Conservation (phyloP, 148 eudicot genomes). For the Vaccinium myrtillus region DNA sequence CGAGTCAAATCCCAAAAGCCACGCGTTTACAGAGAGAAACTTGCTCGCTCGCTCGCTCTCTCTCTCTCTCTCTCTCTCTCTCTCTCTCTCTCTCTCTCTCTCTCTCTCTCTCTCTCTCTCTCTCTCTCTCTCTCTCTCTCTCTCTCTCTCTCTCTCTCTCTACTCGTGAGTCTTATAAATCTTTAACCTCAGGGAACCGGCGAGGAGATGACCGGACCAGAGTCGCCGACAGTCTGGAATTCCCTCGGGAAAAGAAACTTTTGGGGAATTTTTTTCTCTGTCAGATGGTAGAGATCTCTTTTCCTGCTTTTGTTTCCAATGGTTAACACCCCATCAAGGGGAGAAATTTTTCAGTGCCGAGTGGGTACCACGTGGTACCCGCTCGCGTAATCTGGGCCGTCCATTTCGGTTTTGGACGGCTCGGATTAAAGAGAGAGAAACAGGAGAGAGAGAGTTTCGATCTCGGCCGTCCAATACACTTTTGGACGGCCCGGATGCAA, state of each 20-base stretch:
- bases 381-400: no score
- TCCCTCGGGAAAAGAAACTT: background rate
- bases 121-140: background rate
- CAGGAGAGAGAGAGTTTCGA: no score
- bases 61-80: background rate
- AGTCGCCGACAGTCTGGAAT: background rate
- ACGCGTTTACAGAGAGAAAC: slow-evolving; percentile 18
- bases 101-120: background rate
- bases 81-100: no score
- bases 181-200: background rate
- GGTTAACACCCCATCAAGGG: no score
- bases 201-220: background rate
- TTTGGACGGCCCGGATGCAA: no score
- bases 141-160: background rate
- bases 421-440: no score
- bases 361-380: no score
- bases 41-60: no score
- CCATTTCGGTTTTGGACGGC: no score
- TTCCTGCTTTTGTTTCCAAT: background rate
- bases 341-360: no score
- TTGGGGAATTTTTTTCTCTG: background rate
- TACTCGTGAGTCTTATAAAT: slow-evolving; percentile 11
- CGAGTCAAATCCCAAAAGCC: background rate
- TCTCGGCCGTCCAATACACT: no score
- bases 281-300: slow-evolving; percentile 14